Evolutionary conservation across 108 stramenopile genomes (phyloP), one percentile per base, ranked within the genome.

Genomic region (Thalassiosira profunda): DNA sequence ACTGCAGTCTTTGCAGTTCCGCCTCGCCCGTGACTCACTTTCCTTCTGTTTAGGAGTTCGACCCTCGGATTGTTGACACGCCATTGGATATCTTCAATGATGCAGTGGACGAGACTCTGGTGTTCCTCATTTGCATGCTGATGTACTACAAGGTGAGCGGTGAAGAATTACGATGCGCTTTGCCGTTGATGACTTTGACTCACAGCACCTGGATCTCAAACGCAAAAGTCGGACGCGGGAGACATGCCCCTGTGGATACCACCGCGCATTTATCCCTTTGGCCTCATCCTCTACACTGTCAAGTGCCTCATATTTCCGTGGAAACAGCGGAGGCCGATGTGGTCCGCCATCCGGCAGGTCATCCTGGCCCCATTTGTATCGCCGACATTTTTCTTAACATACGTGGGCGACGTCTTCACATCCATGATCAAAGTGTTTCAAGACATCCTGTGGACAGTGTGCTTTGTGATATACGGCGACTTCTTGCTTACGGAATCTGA

Each of bases 361-460:
- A 40, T 98, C 2, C 70, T 75, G 33, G 82, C 96, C 7, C 95
- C 97, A 4, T 65, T 88, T 44, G 58, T 72, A 15, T 81, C 88
- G 20, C 92, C 94, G 17, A 80, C 86, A 24, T 98, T 98, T 47
- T 96, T 92, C 72, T 73, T 68, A 33, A 86, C 84, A 3, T 98
- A 94, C 65, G 74, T 89, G 25, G 92, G 87, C 46, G 92, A 94
- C 83, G 90, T 94, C 29, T 91, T 94, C 45, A 94, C 92, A 31
- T 66, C 86, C 52, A 89, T 96, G 86, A 91, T 96, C 25, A 97
- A 97, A 83, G 93, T 96, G 7, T 91, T 93, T 43, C 94, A 93
- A 72, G 97, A 98, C 67, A 59, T 91, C 25, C 76, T 87, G 3
- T 98, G 96, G 96, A 84, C 94, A 12, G 21, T 75, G 31, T 89